Conservation (phyloP, 371 early-diverging fungal genomes). For the Fennellomyces sp. region DNA sequence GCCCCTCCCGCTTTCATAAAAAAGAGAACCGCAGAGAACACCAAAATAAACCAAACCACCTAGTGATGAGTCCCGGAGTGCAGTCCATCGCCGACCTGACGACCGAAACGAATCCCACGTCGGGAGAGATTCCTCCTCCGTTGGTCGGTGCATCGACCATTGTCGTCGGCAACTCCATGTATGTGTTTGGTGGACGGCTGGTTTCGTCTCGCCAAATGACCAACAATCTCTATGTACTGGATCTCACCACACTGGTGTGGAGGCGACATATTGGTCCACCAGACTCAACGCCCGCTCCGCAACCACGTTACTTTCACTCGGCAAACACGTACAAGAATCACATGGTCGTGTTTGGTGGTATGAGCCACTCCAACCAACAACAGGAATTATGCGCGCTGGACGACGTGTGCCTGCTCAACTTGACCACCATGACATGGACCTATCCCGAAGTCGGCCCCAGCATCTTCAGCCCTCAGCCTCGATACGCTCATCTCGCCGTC, state of each 20-base stretch:
- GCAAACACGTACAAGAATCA: constrained; percentile 60
- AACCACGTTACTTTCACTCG: constrained; percentile 78
- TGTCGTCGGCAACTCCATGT: constrained; percentile 57
- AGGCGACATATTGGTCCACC: constrained; percentile 32
- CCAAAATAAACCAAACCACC: too few species aligned
- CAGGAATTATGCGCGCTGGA: constrained; percentile 56
- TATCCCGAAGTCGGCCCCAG: constrained; percentile 47
- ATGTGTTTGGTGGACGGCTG: constrained; percentile 76
- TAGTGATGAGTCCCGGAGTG: constrained; percentile 40
- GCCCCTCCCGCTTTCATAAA: too few species aligned
- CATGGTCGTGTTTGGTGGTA: constrained; percentile 70
- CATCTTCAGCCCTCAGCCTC: constrained; percentile 57
- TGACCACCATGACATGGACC: constrained; percentile 57
- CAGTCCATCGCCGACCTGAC: constrained; percentile 78
- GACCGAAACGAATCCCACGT: constrained; percentile 67
- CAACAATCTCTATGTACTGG: constrained; percentile 67
- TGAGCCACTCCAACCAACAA: constrained; percentile 42
- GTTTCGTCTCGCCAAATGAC: constrained; percentile 69
- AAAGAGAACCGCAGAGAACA: too few species aligned
- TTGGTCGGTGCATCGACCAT: constrained; percentile 72
- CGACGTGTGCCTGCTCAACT: constrained; percentile 69
- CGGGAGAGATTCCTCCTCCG: constrained; percentile 67
- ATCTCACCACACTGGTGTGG: constrained; percentile 66
- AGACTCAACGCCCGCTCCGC: constrained; percentile 39
- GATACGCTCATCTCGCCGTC: constrained; percentile 74